Evolutionary conservation across 129 eudicot genomes (phyloP).

Genomic region (Solidago caesia): DNA sequence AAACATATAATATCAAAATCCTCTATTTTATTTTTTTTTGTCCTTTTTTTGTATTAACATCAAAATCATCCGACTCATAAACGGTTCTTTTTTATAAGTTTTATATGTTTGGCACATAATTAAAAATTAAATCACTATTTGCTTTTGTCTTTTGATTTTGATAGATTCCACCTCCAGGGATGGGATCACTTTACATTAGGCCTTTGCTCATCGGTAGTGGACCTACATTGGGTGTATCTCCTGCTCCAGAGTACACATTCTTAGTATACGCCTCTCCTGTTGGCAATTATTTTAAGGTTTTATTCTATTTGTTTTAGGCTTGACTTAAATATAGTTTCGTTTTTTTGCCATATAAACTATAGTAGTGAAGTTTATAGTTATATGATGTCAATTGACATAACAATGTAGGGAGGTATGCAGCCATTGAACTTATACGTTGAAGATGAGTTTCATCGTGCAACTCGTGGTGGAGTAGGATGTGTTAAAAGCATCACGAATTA

Average conservation of each 20-base stretch:
- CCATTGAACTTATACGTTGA: conserved; percentile 69
- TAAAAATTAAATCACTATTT: not conserved
- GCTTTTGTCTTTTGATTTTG: not conserved
- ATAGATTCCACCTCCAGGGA: conserved; percentile 90
- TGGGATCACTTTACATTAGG: conserved; percentile 84
- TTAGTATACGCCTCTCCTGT: conserved; percentile 90
- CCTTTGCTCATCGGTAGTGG: conserved; percentile 92
- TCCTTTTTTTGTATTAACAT: not conserved
- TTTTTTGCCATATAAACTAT: not conserved
- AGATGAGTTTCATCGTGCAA: conserved; percentile 63
- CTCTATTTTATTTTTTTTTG: not conserved
- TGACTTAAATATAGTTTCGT: not conserved
- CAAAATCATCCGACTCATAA: not conserved
- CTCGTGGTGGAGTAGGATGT: conserved; percentile 89
- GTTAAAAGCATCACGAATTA: conserved; percentile 84
- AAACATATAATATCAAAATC: not conserved
- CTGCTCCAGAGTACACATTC: conserved; percentile 85
- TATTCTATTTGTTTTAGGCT: not conserved
- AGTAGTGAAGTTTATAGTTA: not conserved
- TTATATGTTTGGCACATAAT: not conserved
- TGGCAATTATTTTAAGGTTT: conserved; percentile 82
- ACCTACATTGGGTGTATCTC: conserved; percentile 69
- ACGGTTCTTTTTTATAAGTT: not conserved
- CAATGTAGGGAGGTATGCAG: conserved; percentile 56
- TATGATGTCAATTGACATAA: not conserved